Percentiles rank a stretch among this genome's conserved stretches.
These are phyloP conservation scores for Macrocybe gigantea DNA, from an alignment of 768 basidiomycete species.

Conservation along the genomic window DNA sequence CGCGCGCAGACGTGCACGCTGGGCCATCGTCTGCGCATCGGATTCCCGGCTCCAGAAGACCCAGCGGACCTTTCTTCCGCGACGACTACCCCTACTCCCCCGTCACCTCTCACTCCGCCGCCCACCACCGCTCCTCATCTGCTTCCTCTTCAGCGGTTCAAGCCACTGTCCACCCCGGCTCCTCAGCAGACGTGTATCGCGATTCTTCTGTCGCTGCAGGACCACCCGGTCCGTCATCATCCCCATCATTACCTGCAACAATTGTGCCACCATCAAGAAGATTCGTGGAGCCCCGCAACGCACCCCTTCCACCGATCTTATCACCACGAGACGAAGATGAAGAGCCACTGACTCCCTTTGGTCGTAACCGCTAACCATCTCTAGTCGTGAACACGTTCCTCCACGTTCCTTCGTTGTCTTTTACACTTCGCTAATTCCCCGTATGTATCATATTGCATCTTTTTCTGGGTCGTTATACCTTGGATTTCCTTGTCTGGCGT, in stretches of 20 bases:
- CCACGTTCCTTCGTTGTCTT: too few species aligned
- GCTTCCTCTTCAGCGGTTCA: conserved; percentile 4
- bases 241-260: conserved; percentile 21
- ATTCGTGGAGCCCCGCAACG: conserved; percentile 20
- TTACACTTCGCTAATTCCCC: too few species aligned
- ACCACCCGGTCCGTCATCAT: conserved; percentile 21
- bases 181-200: conserved; percentile 19
- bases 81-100: conserved; percentile 6
- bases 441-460: too few species aligned
- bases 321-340: conserved; percentile 29
- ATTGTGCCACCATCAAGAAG: conserved; percentile 20
- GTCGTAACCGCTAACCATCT: conserved; percentile 16
- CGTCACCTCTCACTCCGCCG: too few species aligned
- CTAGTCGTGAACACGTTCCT: neutral
- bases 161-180: conserved; percentile 9
- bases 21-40: conserved; percentile 77
- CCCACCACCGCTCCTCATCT: conserved; percentile 3
- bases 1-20: conserved; percentile 72
- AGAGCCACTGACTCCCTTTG: conserved; percentile 21
- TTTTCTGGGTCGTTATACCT: too few species aligned
- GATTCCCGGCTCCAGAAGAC: conserved; percentile 17
- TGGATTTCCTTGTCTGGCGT: too few species aligned
- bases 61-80: conserved; percentile 16
- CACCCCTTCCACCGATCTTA: conserved; percentile 16
- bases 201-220: conserved; percentile 12